Percentiles rank a stretch among this genome's conserved stretches.
These are phyloP conservation scores for Brettanomyces sp. DNA, from an alignment of 805 yeast genomes.

Conservation along the genomic window DNA sequence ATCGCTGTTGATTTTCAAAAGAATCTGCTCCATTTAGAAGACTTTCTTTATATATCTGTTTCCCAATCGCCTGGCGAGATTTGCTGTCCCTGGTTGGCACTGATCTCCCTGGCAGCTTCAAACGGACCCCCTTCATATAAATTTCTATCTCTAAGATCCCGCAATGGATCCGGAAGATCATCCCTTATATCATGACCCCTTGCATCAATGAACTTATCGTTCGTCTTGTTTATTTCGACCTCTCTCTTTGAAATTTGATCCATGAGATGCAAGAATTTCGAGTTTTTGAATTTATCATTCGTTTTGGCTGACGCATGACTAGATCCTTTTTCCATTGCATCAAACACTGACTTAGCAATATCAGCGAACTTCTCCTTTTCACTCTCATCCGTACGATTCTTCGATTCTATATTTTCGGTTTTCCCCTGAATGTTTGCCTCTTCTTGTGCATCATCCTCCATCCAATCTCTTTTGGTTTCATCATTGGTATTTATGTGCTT, in stretches of 20 bases:
- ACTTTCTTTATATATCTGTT: neutral
- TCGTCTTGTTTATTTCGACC: conserved; percentile 27
- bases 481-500: neutral
- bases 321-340: conserved; percentile 26
- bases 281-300: conserved; percentile 28
- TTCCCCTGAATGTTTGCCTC: neutral
- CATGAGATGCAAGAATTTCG: conserved; percentile 34
- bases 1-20: no score
- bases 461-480: neutral
- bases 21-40: neutral
- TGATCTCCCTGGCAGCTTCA: conserved; percentile 16
- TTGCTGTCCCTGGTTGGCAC: conserved; percentile 9
- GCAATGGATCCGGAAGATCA: conserved; percentile 7
- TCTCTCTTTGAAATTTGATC: conserved; percentile 27
- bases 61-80: conserved; percentile 17
- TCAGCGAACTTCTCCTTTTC: conserved; percentile 29
- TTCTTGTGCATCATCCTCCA: neutral
- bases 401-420: neutral
- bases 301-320: conserved; percentile 23
- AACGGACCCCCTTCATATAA: conserved; percentile 12
- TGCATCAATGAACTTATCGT: conserved; percentile 28
- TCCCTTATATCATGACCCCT: conserved; percentile 3
- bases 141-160: conserved; percentile 16
- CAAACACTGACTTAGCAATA: conserved; percentile 29
- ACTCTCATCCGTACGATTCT: conserved; percentile 14